Base-by-base conservation (phyloP, 2,329 filamentous ascomycete species). In the Aspergillus fumigatus region DNA sequence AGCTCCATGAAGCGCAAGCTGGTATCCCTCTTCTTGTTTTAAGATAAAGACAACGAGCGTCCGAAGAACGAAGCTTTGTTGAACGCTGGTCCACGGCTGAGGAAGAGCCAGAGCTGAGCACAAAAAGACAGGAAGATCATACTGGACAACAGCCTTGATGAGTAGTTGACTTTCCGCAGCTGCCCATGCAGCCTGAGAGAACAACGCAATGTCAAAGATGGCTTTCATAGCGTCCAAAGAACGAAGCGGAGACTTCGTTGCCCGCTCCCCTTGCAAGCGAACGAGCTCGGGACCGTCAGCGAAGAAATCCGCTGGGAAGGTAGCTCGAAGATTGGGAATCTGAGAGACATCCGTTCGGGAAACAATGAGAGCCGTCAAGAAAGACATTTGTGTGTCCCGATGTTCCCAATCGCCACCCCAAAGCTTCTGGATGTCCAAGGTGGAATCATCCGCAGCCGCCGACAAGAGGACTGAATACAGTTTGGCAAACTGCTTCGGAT, bases 381-480 rank as follows among this genome's bases (percentile, higher is more conserved):
- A 97, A n/a, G 92, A 95, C 38, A 99, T 79, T 62, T 97, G 93
- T 0, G 94, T 90, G 60, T 96, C 87, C 14, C 88, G 84, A 63
- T 95, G 85, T 60, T 88, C 85, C 93, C 95, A 99, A 59, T 84
- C 67, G 7, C 92, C 92, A 57, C 92, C 92, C 92, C 94, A 97
- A 23, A 99, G 79, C 41, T 82, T 83, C 71, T 97, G 92, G 48
- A 99, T 88, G 69, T 97, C 90, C 65, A 97, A 86, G 26, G 79
- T 78, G 17, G 82, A 77, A 50, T 84, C 78, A 9, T 83, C 81
- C 32, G 77, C 73, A 2, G 92, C 89, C 54, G 94, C 79, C 1
- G 88, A 86, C 17, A 92, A 77, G 27, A 99, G 77, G 4, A 90
- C 88, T 54, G 88, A 84, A 76, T 94, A 96, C 3, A 99, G 79